These are phyloP conservation scores for Cryptosporidium canis DNA, from an alignment of 169 alveolate genomes.

Conservation along the genomic window DNA sequence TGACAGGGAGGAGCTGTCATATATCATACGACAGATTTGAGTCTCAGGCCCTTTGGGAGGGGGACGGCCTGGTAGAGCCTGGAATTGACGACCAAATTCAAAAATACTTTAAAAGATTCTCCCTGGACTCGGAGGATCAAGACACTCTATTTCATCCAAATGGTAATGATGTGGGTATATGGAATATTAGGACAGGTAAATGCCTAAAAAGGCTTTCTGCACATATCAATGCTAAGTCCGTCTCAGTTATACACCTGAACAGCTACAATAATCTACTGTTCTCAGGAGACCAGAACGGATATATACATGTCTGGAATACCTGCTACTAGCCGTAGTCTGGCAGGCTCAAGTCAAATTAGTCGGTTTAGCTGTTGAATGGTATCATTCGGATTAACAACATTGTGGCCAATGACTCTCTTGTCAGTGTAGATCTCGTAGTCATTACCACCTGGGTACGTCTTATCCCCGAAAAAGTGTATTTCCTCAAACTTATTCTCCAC, in stretches of 20 bases:
- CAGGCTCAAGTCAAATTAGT: not conserved
- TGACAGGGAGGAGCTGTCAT: conserved; percentile 75
- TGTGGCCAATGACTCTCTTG: conserved; percentile 91
- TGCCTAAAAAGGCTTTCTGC: conserved; percentile 59
- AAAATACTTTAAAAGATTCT: conserved; percentile 42
- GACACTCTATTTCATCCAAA: conserved; percentile 52
- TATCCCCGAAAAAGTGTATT: conserved; percentile 94
- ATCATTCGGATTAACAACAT: conserved; percentile 88
- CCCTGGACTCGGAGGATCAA: conserved; percentile 2
- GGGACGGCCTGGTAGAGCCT: not conserved
- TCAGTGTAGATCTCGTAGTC: conserved; percentile 92
- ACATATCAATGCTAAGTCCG: conserved; percentile 43
- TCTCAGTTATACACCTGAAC: conserved; percentile 17
- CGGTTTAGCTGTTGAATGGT: conserved; percentile 81
- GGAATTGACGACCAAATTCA: not conserved
- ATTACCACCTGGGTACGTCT: conserved; percentile 93
- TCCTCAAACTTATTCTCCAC: conserved; percentile 85
- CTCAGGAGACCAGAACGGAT: conserved; percentile 63
- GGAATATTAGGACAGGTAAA: conserved; percentile 68
- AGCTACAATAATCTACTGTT: not conserved
- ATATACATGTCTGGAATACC: conserved; percentile 25
- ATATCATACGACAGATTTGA: conserved; percentile 72
- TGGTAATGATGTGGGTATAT: conserved; percentile 67
- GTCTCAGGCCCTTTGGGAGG: conserved; percentile 27
- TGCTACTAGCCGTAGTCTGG: not conserved